A percentile compares a stretch with the other conserved stretches of the same genome.
These are phyloP conservation scores for Dentipellis sp. DNA, from an alignment of 768 basidiomycete genomes.

Conservation along the genomic window DNA sequence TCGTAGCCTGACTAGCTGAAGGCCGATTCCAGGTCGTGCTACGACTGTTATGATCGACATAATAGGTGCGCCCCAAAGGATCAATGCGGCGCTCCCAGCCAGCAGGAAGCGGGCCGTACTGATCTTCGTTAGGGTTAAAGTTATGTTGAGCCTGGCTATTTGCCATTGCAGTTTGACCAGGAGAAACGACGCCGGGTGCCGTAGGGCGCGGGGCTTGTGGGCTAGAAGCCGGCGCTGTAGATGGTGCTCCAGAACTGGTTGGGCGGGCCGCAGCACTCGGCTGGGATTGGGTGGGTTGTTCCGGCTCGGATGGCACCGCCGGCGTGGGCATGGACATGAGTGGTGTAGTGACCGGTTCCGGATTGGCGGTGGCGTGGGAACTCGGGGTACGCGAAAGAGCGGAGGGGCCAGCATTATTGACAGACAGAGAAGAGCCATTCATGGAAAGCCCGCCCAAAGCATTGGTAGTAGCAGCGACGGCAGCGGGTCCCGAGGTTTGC, in stretches of 20 bases:
- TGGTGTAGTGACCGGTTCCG: slow-evolving; percentile 32
- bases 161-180: slow-evolving; percentile 19
- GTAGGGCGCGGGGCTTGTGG: slow-evolving; percentile 20
- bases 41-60: slow-evolving; percentile 97
- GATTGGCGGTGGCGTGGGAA: slow-evolving; percentile 45
- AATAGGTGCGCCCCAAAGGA: slow-evolving; percentile 92
- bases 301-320: slow-evolving; percentile 21
- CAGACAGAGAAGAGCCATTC: slow-evolving; percentile 49
- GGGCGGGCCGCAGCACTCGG: slow-evolving; percentile 23
- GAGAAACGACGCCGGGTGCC: slow-evolving; percentile 25
- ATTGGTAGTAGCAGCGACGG: slow-evolving; percentile 34
- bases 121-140: slow-evolving; percentile 93
- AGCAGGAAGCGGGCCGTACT: slow-evolving; percentile 79
- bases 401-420: slow-evolving; percentile 30
- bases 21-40: slow-evolving; percentile 98
- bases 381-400: slow-evolving; percentile 57
- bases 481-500: slow-evolving; percentile 50
- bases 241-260: slow-evolving; percentile 24
- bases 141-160: slow-evolving; percentile 43
- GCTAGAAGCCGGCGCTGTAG: slow-evolving; percentile 15
- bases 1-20: slow-evolving; percentile 64
- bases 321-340: slow-evolving; percentile 32
- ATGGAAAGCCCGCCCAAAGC: slow-evolving; percentile 56
- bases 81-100: slow-evolving; percentile 98
- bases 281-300: slow-evolving; percentile 18